phyloP scores from a whole-genome alignment of 495 filamentous ascomycete species.

The Talaromyces proteolyticus region DNA sequence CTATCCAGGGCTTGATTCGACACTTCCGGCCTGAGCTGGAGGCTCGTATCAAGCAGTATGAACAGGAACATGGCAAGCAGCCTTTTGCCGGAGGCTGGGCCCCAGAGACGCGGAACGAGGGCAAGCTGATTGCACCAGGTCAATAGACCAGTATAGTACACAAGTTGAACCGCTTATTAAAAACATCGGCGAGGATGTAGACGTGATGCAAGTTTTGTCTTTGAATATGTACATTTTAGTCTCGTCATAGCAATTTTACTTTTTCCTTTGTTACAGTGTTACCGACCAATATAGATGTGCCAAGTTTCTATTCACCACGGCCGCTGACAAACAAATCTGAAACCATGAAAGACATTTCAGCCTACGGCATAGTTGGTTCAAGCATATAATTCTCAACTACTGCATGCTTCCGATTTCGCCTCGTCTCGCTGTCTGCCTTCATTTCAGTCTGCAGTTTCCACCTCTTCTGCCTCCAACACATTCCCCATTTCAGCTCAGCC shows the following conservation, averaged over 20 bases:
- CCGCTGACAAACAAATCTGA: no score
- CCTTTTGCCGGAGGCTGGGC: constrained; percentile 85
- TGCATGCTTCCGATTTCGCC: constrained; percentile 4
- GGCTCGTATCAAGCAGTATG: constrained; percentile 73
- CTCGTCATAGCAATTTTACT: constrained; percentile 18
- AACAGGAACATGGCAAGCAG: constrained; percentile 57
- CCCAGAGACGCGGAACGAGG: constrained; percentile 67
- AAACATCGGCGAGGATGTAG: constrained; percentile 27
- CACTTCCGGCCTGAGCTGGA: constrained; percentile 96
- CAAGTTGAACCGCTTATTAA: constrained; percentile 7
- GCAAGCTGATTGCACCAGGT: constrained; percentile 82
- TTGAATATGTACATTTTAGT: constrained; percentile 22
- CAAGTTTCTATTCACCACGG: no score
- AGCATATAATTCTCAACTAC: constrained; percentile 4
- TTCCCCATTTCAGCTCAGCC: constrained; percentile 7
- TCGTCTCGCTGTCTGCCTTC: constrained; percentile 4
- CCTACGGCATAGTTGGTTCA: no score
- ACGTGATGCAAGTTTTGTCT: constrained; percentile 28
- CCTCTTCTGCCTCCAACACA: constrained; percentile 1
- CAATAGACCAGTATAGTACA: constrained; percentile 34
- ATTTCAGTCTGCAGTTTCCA: neutral
- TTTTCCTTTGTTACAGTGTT: constrained; percentile 10
- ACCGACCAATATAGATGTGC: no score
- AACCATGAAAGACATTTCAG: no score
- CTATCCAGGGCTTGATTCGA: constrained; percentile 93